Evolutionary conservation across 495 filamentous ascomycete genomes (phyloP).

Genomic region (Cenococcum geophilum): DNA sequence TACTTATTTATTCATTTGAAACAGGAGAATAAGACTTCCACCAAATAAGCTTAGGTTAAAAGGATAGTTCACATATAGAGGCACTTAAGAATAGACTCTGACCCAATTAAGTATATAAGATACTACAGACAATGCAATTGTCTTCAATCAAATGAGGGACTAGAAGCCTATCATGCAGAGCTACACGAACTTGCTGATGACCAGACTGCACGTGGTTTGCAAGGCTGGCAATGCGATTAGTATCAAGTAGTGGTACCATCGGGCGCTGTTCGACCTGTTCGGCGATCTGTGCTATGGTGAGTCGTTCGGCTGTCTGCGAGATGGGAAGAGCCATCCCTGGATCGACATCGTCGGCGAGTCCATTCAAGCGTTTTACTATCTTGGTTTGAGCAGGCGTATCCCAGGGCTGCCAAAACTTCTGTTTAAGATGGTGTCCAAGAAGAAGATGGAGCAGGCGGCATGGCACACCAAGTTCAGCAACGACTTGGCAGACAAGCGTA

Average conservation of each 20-base stretch:
- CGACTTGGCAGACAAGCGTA: conserved; percentile 1
- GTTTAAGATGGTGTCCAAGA: conserved; percentile 2
- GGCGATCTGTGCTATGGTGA: conserved; percentile 6
- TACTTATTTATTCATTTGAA: no score
- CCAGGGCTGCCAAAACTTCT: conserved; percentile 5
- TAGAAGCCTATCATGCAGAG: conserved; percentile 1
- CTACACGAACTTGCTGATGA: background rate
- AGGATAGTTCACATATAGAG: no score
- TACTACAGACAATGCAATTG: no score
- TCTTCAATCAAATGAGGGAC: no score
- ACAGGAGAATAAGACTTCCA: no score
- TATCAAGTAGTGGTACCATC: conserved; percentile 3
- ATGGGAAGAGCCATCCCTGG: conserved; percentile 30
- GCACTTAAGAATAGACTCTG: no score
- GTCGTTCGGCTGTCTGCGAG: background rate
- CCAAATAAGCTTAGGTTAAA: no score
- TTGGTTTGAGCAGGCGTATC: background rate
- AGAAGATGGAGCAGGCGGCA: conserved; percentile 5
- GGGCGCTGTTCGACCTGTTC: background rate
- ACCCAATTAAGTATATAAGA: no score
- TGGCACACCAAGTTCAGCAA: conserved; percentile 7
- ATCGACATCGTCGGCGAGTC: conserved; percentile 30
- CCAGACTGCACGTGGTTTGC: background rate
- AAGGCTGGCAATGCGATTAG: background rate
- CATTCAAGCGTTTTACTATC: conserved; percentile 16